Evolutionary conservation across 1,139 yeast genomes (phyloP).

Genomic region (Yamadazyma taylorii): DNA sequence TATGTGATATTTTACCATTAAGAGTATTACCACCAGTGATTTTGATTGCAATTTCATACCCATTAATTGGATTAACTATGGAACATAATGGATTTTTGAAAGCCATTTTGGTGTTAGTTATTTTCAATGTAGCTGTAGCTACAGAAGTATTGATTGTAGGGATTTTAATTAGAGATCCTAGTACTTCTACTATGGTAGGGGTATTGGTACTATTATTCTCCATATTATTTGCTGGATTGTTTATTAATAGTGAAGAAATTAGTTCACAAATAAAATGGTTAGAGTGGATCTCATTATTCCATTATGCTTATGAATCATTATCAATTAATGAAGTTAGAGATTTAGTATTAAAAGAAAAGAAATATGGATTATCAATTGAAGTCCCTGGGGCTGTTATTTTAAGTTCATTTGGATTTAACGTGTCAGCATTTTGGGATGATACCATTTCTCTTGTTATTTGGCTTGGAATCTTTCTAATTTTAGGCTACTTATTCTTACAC

Average conservation of each 20-base stretch:
- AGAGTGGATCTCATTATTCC: constrained; percentile 86
- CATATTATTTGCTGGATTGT: constrained; percentile 86
- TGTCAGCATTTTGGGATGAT: constrained; percentile 72
- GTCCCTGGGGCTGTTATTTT: constrained; percentile 98
- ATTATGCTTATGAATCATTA: constrained; percentile 91
- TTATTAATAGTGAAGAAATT: constrained; percentile 78
- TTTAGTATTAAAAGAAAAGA: constrained; percentile 78
- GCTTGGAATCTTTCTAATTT: constrained; percentile 49
- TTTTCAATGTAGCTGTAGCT: constrained; percentile 86
- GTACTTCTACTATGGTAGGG: constrained; percentile 88
- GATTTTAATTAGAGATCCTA: constrained; percentile 82
- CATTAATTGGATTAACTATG: constrained; percentile 84
- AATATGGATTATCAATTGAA: constrained; percentile 89
- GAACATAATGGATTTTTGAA: constrained; percentile 75
- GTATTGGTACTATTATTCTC: constrained; percentile 82
- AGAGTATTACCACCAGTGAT: constrained; percentile 88
- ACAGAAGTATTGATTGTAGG: constrained; percentile 86
- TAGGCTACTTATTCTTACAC: constrained; percentile 78
- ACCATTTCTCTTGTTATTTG: constrained; percentile 53
- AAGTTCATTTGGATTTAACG: constrained; percentile 91
- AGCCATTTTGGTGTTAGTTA: constrained; percentile 64
- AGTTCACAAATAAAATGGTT: constrained; percentile 73
- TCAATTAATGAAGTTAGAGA: constrained; percentile 93
- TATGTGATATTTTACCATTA: constrained; percentile 88
- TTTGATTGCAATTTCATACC: constrained; percentile 83